These are phyloP conservation scores for Saccharomycopsis amapae DNA, from an alignment of 805 yeast species.

Conservation along the genomic window DNA sequence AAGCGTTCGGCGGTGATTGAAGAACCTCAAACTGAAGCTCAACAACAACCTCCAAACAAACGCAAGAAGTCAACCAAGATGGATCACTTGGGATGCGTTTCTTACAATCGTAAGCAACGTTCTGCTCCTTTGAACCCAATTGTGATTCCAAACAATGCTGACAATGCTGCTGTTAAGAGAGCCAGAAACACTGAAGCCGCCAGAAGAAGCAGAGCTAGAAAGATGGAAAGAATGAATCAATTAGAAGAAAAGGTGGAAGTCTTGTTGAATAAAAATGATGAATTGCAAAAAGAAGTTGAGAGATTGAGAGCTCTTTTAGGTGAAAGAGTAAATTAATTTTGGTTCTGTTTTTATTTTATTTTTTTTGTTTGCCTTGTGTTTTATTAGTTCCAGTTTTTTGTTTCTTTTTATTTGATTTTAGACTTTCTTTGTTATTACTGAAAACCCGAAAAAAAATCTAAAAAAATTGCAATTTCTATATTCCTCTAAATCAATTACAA, in stretches of 20 bases:
- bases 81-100: conserved; percentile 69
- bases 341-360: neutral
- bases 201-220: conserved; percentile 88
- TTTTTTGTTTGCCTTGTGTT: neutral
- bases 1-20: neutral
- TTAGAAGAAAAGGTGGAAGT: conserved; percentile 71
- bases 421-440: no score
- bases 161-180: conserved; percentile 74
- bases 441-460: no score
- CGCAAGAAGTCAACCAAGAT: conserved; percentile 29
- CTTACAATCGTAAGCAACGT: conserved; percentile 75
- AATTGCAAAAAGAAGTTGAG: conserved; percentile 55
- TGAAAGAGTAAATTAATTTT: conserved; percentile 13
- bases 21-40: neutral
- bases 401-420: neutral
- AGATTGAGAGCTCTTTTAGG: conserved; percentile 43
- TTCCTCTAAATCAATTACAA: no score
- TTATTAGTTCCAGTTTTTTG: neutral
- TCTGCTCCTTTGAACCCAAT: conserved; percentile 66
- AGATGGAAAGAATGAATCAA: conserved; percentile 79
- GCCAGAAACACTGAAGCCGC: conserved; percentile 97
- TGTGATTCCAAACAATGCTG: conserved; percentile 44
- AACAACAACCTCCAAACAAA: conserved; percentile 9
- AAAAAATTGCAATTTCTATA: no score
- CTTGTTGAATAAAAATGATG: conserved; percentile 50